Evolutionary conservation across 768 basidiomycete species (phyloP).

Genomic region (Gloeophyllum trabeum): DNA sequence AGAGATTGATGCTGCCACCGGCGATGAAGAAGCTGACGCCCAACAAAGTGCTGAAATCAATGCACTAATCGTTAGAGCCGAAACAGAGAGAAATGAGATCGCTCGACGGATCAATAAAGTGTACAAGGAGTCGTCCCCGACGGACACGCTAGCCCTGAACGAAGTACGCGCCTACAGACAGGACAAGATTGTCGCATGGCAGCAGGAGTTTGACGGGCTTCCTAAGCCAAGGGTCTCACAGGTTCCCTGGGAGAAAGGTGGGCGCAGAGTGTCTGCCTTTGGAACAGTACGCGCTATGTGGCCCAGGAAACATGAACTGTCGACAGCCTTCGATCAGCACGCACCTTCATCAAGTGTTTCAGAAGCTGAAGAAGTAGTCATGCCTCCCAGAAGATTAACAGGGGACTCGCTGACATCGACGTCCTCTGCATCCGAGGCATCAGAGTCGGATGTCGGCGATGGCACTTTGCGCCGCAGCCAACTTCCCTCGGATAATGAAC

Average conservation of each 20-base stretch:
- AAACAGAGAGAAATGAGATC: constrained; percentile 67
- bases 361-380: constrained; percentile 56
- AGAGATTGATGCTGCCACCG: constrained; percentile 68
- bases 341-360: constrained; percentile 58
- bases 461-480: too few relatives aligned
- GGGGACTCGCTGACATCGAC: constrained; percentile 38
- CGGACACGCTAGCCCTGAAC: constrained; percentile 82
- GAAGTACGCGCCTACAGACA: constrained; percentile 79
- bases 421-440: constrained; percentile 65
- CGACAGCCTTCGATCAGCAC: constrained; percentile 40
- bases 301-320: constrained; percentile 48
- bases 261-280: constrained; percentile 52
- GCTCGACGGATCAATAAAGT: constrained; percentile 61
- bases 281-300: constrained; percentile 64
- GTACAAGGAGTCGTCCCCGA: constrained; percentile 71
- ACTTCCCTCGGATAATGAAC: too few relatives aligned
- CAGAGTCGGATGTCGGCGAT: constrained; percentile 42
- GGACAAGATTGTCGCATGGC: constrained; percentile 95
- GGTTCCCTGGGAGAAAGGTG: constrained; percentile 31
- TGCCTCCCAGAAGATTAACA: constrained; percentile 30
- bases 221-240: constrained; percentile 55
- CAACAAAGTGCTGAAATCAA: constrained; percentile 53
- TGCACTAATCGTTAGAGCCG: constrained; percentile 57
- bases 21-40: constrained; percentile 62
- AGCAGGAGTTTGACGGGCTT: constrained; percentile 81